phyloP scores from a whole-genome alignment of 2,329 filamentous ascomycete species.

The Dendryphion nanum region DNA sequence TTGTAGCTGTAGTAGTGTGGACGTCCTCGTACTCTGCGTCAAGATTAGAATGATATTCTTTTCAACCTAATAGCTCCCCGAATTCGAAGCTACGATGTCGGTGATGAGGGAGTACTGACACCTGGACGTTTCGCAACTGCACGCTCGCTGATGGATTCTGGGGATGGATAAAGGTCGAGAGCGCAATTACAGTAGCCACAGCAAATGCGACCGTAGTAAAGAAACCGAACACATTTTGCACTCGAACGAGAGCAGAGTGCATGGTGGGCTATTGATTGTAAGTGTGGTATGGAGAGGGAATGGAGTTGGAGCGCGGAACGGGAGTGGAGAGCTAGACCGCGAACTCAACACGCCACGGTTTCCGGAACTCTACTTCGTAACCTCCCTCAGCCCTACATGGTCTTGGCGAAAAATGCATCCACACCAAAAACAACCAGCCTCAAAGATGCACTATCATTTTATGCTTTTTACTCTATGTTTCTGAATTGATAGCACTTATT shows the following conservation, averaged over 20 bases:
- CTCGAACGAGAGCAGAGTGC: constrained; percentile 81
- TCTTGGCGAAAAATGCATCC: neutral
- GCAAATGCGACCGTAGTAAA: constrained; percentile 92
- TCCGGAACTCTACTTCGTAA: too few species aligned
- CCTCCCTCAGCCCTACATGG: constrained; percentile 16
- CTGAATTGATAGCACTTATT: too few species aligned
- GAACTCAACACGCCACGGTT: constrained; percentile 42
- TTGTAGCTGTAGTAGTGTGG: constrained; percentile 95
- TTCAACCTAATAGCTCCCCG: neutral
- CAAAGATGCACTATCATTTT: too few species aligned
- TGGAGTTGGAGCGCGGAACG: constrained; percentile 1
- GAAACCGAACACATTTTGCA: constrained; percentile 95
- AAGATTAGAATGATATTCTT: constrained; percentile 1
- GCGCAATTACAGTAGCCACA: constrained; percentile 75
- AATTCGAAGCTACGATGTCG: too few species aligned
- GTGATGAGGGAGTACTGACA: constrained; percentile 67
- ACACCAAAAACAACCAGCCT: too few species aligned
- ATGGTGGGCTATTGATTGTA: constrained; percentile 50
- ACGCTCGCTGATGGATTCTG: constrained; percentile 67
- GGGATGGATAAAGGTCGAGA: constrained; percentile 70
- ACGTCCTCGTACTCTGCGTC: constrained; percentile 72
- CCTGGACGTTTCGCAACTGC: constrained; percentile 73
- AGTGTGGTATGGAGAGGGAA: constrained; percentile 1
- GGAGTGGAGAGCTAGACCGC: constrained; percentile 14
- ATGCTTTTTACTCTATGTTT: too few species aligned